These are phyloP conservation scores for Cercophora scortea DNA, from an alignment of 495 filamentous ascomycete genomes.

Conservation along the genomic window DNA sequence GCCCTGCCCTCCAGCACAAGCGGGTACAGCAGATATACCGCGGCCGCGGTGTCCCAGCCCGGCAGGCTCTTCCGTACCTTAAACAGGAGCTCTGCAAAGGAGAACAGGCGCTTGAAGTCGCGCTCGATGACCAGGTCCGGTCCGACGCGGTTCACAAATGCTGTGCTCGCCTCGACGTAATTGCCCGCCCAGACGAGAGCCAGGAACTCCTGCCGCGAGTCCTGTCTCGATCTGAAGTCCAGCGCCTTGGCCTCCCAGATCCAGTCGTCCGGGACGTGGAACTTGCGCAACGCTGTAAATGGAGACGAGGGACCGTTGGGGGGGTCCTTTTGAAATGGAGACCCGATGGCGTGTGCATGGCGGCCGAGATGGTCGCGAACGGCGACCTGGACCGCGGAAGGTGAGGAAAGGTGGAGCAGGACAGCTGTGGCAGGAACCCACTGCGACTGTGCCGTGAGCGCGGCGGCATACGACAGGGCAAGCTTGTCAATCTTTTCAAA, in stretches of 20 bases:
- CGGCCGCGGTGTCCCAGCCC: conserved; percentile 69
- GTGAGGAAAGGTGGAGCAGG: conserved; percentile 64
- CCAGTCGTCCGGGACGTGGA: conserved; percentile 66
- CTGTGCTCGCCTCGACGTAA: conserved; percentile 73
- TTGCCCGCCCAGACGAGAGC: conserved; percentile 69
- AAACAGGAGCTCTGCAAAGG: conserved; percentile 45
- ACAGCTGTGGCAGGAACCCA: conserved; percentile 67
- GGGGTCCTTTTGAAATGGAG: conserved; percentile 1
- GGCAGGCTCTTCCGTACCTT: conserved; percentile 47
- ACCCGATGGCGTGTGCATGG: conserved; percentile 48
- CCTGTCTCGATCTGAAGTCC: conserved; percentile 59
- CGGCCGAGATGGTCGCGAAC: conserved; percentile 64
- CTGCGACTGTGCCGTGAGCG: conserved; percentile 59
- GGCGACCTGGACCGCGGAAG: conserved; percentile 53
- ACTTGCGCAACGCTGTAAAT: conserved; percentile 32
- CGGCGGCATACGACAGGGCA: conserved; percentile 61
- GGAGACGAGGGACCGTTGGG: background rate
- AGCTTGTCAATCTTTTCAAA: conserved; percentile 54
- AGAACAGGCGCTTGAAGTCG: conserved; percentile 55
- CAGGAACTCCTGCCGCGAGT: conserved; percentile 57
- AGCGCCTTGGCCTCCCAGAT: conserved; percentile 84
- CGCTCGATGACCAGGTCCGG: conserved; percentile 71
- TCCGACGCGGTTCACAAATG: conserved; percentile 68
- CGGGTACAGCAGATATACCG: conserved; percentile 77
- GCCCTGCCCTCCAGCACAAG: conserved; percentile 42